Percentiles rank a stretch among this genome's conserved stretches.
These are phyloP conservation scores for Wallacemonas sp. DNA, from an alignment of 208 protist species.

Conservation along the genomic window DNA sequence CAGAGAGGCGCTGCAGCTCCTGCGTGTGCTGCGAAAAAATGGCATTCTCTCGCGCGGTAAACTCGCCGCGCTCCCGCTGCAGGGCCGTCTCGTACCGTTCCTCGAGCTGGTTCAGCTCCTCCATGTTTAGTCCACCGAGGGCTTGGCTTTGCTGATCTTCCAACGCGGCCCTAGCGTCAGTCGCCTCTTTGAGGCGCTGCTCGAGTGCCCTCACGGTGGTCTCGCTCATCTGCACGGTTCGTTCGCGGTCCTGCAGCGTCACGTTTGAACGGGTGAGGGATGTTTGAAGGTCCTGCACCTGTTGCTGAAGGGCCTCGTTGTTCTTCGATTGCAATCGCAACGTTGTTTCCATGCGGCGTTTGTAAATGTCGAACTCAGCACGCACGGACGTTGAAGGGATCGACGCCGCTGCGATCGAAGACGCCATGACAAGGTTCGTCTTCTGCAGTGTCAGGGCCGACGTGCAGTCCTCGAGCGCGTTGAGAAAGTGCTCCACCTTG, in stretches of 20 bases:
- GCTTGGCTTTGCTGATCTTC: slow-evolving; percentile 22
- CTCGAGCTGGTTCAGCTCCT: slow-evolving; percentile 57
- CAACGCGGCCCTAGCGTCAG: slow-evolving; percentile 26
- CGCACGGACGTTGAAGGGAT: neutral
- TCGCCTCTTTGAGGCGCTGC: slow-evolving; percentile 43
- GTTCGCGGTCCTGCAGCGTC: slow-evolving; percentile 40
- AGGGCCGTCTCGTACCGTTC: slow-evolving; percentile 53
- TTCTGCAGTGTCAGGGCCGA: neutral
- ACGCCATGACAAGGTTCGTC: slow-evolving; percentile 1
- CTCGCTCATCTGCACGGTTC: slow-evolving; percentile 39
- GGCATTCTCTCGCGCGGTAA: slow-evolving; percentile 38
- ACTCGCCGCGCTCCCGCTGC: slow-evolving; percentile 44
- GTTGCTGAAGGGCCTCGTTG: slow-evolving; percentile 47
- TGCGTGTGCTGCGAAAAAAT: slow-evolving; percentile 66
- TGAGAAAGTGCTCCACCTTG: neutral
- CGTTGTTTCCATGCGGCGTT: slow-evolving; percentile 34
- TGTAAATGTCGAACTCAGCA: slow-evolving; percentile 27
- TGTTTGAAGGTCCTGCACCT: slow-evolving; percentile 44
- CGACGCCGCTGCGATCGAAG: slow-evolving; percentile 17
- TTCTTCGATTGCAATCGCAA: slow-evolving; percentile 59
- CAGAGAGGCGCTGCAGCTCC: slow-evolving; percentile 59
- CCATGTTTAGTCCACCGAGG: slow-evolving; percentile 45
- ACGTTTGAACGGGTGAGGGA: slow-evolving; percentile 21
- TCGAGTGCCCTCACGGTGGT: slow-evolving; percentile 39
- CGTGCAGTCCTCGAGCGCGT: neutral